phyloP scores from a whole-genome alignment of 106 monocot genomes.

The Allium cepa region DNA sequence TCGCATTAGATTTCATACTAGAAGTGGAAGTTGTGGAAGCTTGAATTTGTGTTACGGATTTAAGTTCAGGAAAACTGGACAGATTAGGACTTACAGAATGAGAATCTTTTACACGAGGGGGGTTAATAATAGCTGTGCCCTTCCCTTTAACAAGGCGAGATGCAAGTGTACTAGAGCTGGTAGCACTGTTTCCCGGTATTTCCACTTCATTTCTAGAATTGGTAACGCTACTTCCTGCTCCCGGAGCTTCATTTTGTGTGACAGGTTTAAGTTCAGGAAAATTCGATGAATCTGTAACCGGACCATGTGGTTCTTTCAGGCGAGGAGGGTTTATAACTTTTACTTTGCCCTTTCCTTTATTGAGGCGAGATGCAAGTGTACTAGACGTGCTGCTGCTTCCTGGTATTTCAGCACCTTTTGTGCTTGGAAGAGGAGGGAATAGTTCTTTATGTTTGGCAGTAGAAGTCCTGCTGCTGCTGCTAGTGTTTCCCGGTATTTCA shows the following conservation, averaged over 20 bases:
- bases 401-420: not conserved
- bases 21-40: not conserved
- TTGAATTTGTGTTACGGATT: constrained; percentile 2
- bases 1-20: not conserved
- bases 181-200: too few relatives aligned
- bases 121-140: constrained; percentile 17
- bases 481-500: constrained; percentile 12
- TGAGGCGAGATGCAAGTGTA: constrained; percentile 47
- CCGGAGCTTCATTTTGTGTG: not conserved
- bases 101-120: not conserved
- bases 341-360: constrained; percentile 21
- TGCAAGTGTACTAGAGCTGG: constrained; percentile 26
- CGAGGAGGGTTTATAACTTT: constrained; percentile 18
- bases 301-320: constrained; percentile 10
- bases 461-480: constrained; percentile 8
- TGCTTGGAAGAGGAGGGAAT: constrained; percentile 85
- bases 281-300: constrained; percentile 15
- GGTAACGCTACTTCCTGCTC: too few relatives aligned
- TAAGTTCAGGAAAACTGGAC: constrained; percentile 4
- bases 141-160: constrained; percentile 31
- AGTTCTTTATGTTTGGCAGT: constrained; percentile 44
- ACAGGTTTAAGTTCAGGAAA: not conserved
- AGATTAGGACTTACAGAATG: not conserved
- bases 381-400: constrained; percentile 1
- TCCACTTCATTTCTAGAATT: too few relatives aligned